These are phyloP conservation scores for Akanthomyces lecanii DNA, from an alignment of 2,329 filamentous ascomycete genomes.

Conservation along the genomic window DNA sequence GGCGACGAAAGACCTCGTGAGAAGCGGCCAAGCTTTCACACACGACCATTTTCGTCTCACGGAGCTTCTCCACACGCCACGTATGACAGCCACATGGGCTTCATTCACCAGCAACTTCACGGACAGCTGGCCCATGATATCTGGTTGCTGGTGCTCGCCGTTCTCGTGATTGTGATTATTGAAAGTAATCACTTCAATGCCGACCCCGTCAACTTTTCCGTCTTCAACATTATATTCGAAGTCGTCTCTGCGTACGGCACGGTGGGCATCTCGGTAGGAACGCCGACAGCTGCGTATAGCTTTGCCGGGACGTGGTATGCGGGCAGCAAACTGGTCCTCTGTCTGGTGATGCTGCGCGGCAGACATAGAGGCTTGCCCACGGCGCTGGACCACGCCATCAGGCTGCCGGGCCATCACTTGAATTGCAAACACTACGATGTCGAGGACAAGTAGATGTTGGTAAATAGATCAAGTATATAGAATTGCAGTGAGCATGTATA, in stretches of 20 bases:
- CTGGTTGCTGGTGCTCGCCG: constrained; percentile 60
- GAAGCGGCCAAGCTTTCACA: not conserved
- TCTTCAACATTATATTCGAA: constrained; percentile 59
- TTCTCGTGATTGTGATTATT: constrained; percentile 56
- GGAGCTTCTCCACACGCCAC: not conserved
- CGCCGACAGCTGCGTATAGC: constrained; percentile 50
- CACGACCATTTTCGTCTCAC: not conserved
- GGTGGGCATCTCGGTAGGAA: constrained; percentile 56
- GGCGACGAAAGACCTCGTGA: not conserved
- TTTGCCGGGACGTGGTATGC: constrained; percentile 52
- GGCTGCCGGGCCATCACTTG: constrained; percentile 35
- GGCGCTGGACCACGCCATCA: constrained; percentile 50
- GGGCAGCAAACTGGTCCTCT: constrained; percentile 54
- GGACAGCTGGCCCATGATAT: constrained; percentile 63
- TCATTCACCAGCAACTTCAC: constrained; percentile 55
- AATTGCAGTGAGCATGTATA: too few species aligned
- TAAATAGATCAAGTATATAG: too few species aligned
- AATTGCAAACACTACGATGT: constrained; percentile 26
- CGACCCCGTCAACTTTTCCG: constrained; percentile 49
- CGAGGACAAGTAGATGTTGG: not conserved
- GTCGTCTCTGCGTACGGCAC: constrained; percentile 56
- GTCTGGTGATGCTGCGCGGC: constrained; percentile 53
- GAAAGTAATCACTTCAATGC: constrained; percentile 52
- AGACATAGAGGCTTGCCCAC: constrained; percentile 54
- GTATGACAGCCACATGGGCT: constrained; percentile 39